phyloP scores from a whole-genome alignment of 345 rosid species.

The Chamaenerion angustifolium region DNA sequence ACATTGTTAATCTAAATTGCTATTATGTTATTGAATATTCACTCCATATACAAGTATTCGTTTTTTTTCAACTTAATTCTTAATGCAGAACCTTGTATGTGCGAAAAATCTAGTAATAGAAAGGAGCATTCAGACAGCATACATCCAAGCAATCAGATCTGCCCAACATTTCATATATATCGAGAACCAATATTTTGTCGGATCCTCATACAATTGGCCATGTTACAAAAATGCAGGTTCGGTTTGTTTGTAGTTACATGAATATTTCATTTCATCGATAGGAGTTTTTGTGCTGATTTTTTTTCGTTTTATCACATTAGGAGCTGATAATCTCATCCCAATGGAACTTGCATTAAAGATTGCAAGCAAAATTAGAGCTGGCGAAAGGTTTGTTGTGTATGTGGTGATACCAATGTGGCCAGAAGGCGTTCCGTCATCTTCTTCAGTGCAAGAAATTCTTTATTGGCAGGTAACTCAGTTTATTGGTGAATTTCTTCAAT shows the following conservation, averaged over 20 bases:
- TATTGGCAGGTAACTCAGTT: constrained; percentile 65
- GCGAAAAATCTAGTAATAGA: constrained; percentile 77
- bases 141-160: constrained; percentile 76
- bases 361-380: constrained; percentile 56
- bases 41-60: too few relatives aligned
- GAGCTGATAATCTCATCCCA: constrained; percentile 81
- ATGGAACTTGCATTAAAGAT: constrained; percentile 83
- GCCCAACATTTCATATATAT: constrained; percentile 77
- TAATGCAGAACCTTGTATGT: constrained; percentile 68
- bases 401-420: constrained; percentile 87
- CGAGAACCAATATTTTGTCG: constrained; percentile 83
- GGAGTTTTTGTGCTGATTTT: not conserved
- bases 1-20: too few relatives aligned
- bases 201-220: constrained; percentile 83
- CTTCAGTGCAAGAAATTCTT: constrained; percentile 64
- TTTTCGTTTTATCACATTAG: constrained; percentile 18
- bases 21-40: not conserved
- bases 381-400: constrained; percentile 68
- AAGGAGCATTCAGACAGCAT: constrained; percentile 83
- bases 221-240: constrained; percentile 67
- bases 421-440: constrained; percentile 67
- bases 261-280: constrained; percentile 4
- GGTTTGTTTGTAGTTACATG: too few relatives aligned
- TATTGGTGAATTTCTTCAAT: not conserved
- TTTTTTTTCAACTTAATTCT: not conserved